Conservation (phyloP, 805 yeast genomes). For the Starmerella bacillaris region DNA sequence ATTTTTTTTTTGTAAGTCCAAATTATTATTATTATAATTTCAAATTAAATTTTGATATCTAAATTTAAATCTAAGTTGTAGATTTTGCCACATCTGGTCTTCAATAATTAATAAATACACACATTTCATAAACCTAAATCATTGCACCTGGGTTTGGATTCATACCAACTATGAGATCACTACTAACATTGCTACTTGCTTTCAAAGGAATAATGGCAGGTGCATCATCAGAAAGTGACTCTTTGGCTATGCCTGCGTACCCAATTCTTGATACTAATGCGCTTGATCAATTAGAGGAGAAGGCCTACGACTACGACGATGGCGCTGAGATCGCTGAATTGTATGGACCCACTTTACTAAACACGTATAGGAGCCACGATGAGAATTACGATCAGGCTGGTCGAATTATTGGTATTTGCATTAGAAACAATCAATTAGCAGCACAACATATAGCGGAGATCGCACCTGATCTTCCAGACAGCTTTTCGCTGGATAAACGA, state of each 20-base stretch:
- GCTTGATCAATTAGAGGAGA: constrained; percentile 33
- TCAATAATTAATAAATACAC: too few relatives aligned
- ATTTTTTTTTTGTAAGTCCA: too few relatives aligned
- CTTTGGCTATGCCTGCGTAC: not conserved
- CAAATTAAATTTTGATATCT: too few relatives aligned
- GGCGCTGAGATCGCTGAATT: constrained; percentile 31
- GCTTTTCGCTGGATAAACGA: constrained; percentile 3
- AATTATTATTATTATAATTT: too few relatives aligned
- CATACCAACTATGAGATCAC: too few relatives aligned
- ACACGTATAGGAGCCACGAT: constrained; percentile 3
- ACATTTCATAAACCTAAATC: too few relatives aligned
- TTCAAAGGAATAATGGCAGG: too few relatives aligned
- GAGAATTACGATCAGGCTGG: constrained; percentile 32
- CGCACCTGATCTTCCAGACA: constrained; percentile 3
- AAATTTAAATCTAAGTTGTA: too few relatives aligned
- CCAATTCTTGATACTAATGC: constrained; percentile 11
- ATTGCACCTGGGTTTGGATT: too few relatives aligned
- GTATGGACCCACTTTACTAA: constrained; percentile 15
- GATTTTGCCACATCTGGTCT: too few relatives aligned
- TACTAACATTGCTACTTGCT: too few relatives aligned
- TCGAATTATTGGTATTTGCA: constrained; percentile 44
- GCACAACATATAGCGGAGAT: constrained; percentile 3
- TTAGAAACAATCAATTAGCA: constrained; percentile 61
- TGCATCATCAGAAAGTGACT: too few relatives aligned
- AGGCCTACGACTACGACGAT: constrained; percentile 42